Base-by-base conservation (phyloP, 1,139 yeast genomes). In the Hyphopichia khmerensis region DNA sequence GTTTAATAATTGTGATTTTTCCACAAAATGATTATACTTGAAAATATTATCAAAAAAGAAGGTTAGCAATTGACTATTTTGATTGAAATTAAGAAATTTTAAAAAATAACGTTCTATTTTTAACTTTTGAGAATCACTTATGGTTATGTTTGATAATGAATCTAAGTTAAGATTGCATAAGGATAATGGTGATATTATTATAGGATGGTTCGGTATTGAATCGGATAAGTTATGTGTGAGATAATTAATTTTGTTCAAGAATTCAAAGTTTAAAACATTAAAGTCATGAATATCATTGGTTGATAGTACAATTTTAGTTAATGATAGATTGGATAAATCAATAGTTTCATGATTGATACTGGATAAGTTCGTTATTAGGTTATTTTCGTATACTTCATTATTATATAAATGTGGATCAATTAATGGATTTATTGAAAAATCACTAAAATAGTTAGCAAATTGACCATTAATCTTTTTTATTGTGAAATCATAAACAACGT, bases 21-120 rank as follows among this genome's bases (percentile, higher is more conserved):
- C 64, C 11, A 80, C 66, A 10, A 79, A 51, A 17, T 83, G 84
- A 52, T 82, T 80, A 10, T 70, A 64, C 42, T 71, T 70, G 33
- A 59, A 55, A 2, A 79, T 53, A 2, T 77, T 72, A 31, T 76
- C 69, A 19, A 80, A 61, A 42, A 61, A 66, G 16, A 67, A 48
- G 13, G 57, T 52, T 15, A 64, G 49, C 14, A 55, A 41, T 21
- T 51, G 48, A 23, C 43, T 45, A 29, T 53, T 50, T 36, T 59
- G 44, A 36, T 60, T 59, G 42, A 59, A 63, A 45, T 69, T 69
- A 36, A 69, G 45, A 38, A 52, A 48, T 34, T 57, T 56, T 40
- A 64, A 48, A 19, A 62, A 43, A 40, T 49, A 56, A 23, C 47
- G 50, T 31, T 56, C 57, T 43, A 57, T 34, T 29, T 16, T 19